These are phyloP conservation scores for Penicillium freii DNA, from an alignment of 2,329 filamentous ascomycete genomes.

Conservation along the genomic window DNA sequence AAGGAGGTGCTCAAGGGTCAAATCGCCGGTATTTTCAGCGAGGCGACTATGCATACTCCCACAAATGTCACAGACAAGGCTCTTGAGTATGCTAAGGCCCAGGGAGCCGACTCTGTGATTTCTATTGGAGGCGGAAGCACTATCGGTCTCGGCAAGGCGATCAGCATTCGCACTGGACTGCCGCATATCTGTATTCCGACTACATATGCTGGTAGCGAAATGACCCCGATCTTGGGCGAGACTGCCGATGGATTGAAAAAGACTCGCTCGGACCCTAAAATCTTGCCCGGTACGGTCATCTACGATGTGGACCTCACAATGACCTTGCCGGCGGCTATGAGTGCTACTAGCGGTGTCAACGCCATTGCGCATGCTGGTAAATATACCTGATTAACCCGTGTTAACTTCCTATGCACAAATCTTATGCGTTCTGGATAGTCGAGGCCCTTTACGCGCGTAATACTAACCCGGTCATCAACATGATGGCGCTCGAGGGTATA, in stretches of 20 bases:
- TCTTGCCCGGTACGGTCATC: constrained; percentile 60
- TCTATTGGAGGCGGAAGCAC: constrained; percentile 64
- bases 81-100: constrained; percentile 46
- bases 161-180: constrained; percentile 53
- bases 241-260: constrained; percentile 59
- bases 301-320: constrained; percentile 65
- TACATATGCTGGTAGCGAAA: constrained; percentile 62
- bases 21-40: constrained; percentile 53
- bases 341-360: constrained; percentile 61
- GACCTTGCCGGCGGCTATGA: constrained; percentile 55
- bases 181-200: constrained; percentile 62
- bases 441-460: constrained; percentile 64
- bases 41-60: constrained; percentile 64
- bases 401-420: background rate
- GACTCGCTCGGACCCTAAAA: constrained; percentile 57
- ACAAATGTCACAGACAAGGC: constrained; percentile 57
- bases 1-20: constrained; percentile 46
- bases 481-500: constrained; percentile 59
- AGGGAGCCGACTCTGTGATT: constrained; percentile 55
- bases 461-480: constrained; percentile 58
- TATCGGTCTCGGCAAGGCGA: constrained; percentile 61
- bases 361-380: constrained; percentile 62
- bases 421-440: constrained; percentile 37
- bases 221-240: constrained; percentile 65
- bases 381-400: constrained; percentile 4